Conservation (phyloP, 805 yeast genomes). For the Candida quercuum region DNA sequence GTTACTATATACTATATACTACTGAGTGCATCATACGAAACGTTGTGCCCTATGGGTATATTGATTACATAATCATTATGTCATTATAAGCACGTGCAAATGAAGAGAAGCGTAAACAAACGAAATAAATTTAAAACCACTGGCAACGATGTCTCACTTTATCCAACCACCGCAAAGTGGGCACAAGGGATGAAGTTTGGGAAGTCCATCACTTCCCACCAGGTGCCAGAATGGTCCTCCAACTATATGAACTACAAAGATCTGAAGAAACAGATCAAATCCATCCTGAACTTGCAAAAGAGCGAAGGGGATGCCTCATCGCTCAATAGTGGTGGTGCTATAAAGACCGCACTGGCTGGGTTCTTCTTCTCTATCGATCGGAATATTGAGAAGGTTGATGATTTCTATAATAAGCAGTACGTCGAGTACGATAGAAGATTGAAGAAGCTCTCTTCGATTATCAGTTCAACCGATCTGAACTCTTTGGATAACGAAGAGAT, state of each 20-base stretch:
- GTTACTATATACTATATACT: too few relatives aligned
- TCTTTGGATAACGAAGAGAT: conserved; percentile 43
- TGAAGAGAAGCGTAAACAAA: too few relatives aligned
- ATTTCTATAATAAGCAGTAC: conserved; percentile 68
- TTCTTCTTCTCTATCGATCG: conserved; percentile 78
- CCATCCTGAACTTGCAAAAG: conserved; percentile 43
- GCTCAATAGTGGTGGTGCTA: conserved; percentile 34
- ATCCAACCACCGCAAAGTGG: too few relatives aligned
- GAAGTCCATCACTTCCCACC: conserved; percentile 57
- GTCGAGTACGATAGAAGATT: conserved; percentile 71
- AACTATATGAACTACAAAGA: conserved; percentile 82
- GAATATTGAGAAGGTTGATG: conserved; percentile 76
- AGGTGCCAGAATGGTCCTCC: conserved; percentile 87
- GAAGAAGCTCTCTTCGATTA: conserved; percentile 37
- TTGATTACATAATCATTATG: too few relatives aligned
- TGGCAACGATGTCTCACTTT: too few relatives aligned
- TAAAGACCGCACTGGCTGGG: conserved; percentile 46
- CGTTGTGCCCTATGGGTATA: too few relatives aligned
- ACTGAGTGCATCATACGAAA: too few relatives aligned
- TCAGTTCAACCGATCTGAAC: conserved; percentile 31
- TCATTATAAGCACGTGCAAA: too few relatives aligned
- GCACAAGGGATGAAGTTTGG: conserved; percentile 3
- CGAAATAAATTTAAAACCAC: too few relatives aligned
- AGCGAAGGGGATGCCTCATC: conserved; percentile 31
- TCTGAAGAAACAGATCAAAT: conserved; percentile 75